Percentiles rank a stretch among this genome's conserved stretches.
These are phyloP conservation scores for Gnaphalium uliginosum DNA, from an alignment of 129 eudicot species.

Conservation along the genomic window DNA sequence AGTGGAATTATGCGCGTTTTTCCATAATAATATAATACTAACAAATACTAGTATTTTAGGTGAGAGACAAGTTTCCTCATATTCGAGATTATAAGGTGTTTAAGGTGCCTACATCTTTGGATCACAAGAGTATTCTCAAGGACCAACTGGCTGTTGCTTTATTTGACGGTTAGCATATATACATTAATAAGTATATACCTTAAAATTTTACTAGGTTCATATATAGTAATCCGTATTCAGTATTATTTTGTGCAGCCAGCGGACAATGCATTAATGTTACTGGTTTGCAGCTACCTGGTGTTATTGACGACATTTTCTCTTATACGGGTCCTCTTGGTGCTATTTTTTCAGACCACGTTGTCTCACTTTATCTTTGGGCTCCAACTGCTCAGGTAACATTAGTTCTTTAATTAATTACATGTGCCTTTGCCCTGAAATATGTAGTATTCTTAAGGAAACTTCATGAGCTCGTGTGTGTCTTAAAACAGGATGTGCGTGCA, in stretches of 20 bases:
- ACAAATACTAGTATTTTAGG: conserved; percentile 36
- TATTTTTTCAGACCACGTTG: conserved; percentile 54
- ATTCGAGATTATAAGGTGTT: conserved; percentile 60
- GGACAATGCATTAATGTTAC: conserved; percentile 64
- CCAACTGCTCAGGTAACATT: conserved; percentile 85
- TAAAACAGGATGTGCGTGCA: conserved; percentile 64
- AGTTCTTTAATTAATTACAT: not conserved
- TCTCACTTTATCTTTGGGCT: conserved; percentile 85
- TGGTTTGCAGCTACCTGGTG: conserved; percentile 92
- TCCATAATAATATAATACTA: not conserved
- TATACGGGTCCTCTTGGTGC: conserved; percentile 93
- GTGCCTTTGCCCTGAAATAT: conserved; percentile 6
- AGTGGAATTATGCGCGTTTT: not conserved
- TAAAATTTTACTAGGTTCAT: not conserved
- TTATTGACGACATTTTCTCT: conserved; percentile 75
- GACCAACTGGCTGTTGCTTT: conserved; percentile 76
- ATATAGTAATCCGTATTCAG: not conserved
- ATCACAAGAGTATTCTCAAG: conserved; percentile 55
- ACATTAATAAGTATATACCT: not conserved
- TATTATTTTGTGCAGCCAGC: conserved; percentile 44
- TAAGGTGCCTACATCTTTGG: conserved; percentile 50
- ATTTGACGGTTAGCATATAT: conserved; percentile 55
- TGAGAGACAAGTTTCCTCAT: conserved; percentile 82
- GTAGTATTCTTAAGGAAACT: not conserved
- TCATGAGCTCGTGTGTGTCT: conserved; percentile 11